phyloP scores from a whole-genome alignment of 2,329 filamentous ascomycete genomes.

The Pseudogymnoascus sp. region DNA sequence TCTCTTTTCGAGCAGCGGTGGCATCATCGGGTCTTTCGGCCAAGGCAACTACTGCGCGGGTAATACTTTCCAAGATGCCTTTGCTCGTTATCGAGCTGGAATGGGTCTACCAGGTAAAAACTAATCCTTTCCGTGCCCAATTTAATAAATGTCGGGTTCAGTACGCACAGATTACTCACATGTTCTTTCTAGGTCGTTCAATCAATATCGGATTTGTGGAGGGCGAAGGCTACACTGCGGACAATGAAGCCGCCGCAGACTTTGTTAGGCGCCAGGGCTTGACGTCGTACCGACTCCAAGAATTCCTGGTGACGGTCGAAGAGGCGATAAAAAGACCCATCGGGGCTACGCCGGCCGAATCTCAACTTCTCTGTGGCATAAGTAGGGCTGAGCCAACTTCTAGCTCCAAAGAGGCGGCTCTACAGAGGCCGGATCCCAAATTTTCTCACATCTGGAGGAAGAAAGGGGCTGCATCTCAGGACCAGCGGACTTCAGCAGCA shows the following conservation, averaged over 20 bases:
- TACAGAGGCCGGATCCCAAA: background rate
- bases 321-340: slow-evolving; percentile 15
- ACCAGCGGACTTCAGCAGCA: background rate
- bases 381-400: background rate
- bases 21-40: background rate
- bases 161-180: background rate
- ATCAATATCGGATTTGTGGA: slow-evolving; percentile 16
- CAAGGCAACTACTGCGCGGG: slow-evolving; percentile 14
- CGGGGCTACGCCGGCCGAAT: background rate
- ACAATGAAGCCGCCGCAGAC: slow-evolving; percentile 11
- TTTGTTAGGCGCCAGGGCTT: slow-evolving; percentile 10
- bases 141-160: background rate
- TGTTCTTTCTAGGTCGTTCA: slow-evolving; percentile 6
- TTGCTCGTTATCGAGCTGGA: background rate
- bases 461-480: background rate
- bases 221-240: slow-evolving; percentile 12
- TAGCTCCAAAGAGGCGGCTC: background rate
- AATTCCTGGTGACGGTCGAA: slow-evolving; percentile 19
- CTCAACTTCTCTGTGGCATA: background rate
- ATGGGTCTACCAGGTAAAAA: background rate
- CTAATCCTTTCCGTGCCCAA: background rate
- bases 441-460: background rate
- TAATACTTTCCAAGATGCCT: slow-evolving; percentile 11
- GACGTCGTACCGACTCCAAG: slow-evolving; percentile 13
- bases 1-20: background rate